These are phyloP conservation scores for Canna indica DNA, from an alignment of 176 grass and related monocot species.

Conservation along the genomic window DNA sequence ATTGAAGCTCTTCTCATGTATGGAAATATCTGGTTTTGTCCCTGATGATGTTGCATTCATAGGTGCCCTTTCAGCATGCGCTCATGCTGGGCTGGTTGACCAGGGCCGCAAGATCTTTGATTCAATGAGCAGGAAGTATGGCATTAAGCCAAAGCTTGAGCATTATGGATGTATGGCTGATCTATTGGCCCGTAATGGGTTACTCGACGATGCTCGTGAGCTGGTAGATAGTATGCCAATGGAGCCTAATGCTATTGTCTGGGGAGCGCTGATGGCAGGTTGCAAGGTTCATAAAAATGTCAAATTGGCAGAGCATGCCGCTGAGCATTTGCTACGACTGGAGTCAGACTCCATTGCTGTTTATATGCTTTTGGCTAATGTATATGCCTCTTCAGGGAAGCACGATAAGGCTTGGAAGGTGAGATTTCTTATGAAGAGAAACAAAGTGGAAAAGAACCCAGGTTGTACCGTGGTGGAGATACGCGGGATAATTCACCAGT, in stretches of 20 bases:
- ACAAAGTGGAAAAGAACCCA: background rate
- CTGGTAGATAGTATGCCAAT: conserved; percentile 6
- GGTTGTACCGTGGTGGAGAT: conserved; percentile 7
- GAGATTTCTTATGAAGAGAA: conserved; percentile 4
- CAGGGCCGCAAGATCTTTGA: conserved; percentile 6
- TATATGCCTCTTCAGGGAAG: conserved; percentile 2
- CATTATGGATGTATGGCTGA: conserved; percentile 14
- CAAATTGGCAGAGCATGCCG: conserved; percentile 1
- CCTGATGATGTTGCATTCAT: conserved; percentile 3
- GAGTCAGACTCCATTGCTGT: background rate
- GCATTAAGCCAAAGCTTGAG: conserved; percentile 3
- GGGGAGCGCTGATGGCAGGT: conserved; percentile 8
- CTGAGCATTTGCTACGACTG: background rate
- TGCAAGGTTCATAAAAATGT: background rate
- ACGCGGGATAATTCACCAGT: conserved; percentile 3
- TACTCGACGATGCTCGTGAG: background rate
- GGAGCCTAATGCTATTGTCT: conserved; percentile 6
- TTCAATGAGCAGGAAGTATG: background rate
- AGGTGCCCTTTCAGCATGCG: background rate
- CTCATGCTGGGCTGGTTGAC: conserved; percentile 7
- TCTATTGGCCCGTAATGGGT: background rate
- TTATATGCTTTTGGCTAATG: conserved; percentile 9
- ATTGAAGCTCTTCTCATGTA: background rate
- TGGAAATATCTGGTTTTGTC: background rate
- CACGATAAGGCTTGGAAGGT: background rate